These are phyloP conservation scores for Aspergillus quadrilineatus DNA, from an alignment of 2,329 filamentous ascomycete species.

Conservation along the genomic window DNA sequence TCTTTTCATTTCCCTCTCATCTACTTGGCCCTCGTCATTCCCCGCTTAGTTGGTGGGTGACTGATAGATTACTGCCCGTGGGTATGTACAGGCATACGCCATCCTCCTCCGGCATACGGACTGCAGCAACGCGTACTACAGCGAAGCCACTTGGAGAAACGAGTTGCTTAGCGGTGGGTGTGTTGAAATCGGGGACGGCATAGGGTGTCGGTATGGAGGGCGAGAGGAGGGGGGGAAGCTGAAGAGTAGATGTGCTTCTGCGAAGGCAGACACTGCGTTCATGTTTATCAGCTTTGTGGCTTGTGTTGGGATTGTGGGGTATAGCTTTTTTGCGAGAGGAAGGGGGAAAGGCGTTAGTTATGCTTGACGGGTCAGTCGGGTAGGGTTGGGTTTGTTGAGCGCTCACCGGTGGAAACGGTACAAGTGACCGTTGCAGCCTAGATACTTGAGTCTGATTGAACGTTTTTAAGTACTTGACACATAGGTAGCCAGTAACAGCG, in stretches of 20 bases:
- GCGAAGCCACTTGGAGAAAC: conserved; percentile 15
- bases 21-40: neutral
- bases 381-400: neutral
- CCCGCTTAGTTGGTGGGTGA: neutral
- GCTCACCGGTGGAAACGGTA: no score
- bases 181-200: neutral
- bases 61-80: neutral
- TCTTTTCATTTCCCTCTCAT: neutral
- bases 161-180: conserved; percentile 24
- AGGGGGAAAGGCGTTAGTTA: neutral
- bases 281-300: conserved; percentile 25
- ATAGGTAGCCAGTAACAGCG: no score
- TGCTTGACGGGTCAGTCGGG: neutral
- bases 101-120: conserved; percentile 19
- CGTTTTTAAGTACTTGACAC: no score
- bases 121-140: conserved; percentile 12
- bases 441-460: no score
- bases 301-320: conserved; percentile 14
- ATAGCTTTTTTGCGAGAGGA: neutral
- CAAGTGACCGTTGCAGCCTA: no score
- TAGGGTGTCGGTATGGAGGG: neutral
- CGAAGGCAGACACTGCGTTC: conserved; percentile 24
- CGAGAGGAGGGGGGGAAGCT: conserved; percentile 1
- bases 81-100: conserved; percentile 19
- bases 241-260: conserved; percentile 22